phyloP scores from a whole-genome alignment of 1,139 yeast species.

The Diutina siamensis region DNA sequence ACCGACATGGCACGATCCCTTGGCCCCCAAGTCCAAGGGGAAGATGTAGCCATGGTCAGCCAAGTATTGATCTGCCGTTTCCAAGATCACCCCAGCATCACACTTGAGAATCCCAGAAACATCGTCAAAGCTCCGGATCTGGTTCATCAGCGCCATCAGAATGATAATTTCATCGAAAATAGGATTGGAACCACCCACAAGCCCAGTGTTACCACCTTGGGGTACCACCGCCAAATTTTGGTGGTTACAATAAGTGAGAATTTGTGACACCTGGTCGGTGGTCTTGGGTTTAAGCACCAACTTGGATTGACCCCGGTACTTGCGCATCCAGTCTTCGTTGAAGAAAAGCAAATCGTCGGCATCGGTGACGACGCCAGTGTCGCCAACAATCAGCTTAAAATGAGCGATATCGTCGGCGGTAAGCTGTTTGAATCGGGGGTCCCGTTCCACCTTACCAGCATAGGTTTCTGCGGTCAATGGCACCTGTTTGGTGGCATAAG shows the following conservation, averaged over 20 bases:
- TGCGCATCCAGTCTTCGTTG: conserved; percentile 96
- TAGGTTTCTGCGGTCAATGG: conserved; percentile 56
- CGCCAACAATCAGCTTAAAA: conserved; percentile 47
- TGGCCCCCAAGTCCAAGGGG: conserved; percentile 93
- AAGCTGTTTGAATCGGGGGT: conserved; percentile 33
- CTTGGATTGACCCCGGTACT: conserved; percentile 78
- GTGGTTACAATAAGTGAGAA: conserved; percentile 74
- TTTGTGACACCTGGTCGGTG: conserved; percentile 65
- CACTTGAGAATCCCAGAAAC: conserved; percentile 78
- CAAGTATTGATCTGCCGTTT: conserved; percentile 69
- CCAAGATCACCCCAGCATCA: conserved; percentile 87
- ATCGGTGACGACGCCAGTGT: conserved; percentile 38
- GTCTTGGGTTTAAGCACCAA: conserved; percentile 79
- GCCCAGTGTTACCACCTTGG: conserved; percentile 95
- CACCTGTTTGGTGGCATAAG: conserved; percentile 20
- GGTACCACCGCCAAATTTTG: conserved; percentile 80
- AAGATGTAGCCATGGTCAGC: conserved; percentile 79
- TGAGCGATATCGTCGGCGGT: conserved; percentile 45
- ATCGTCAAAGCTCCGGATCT: conserved; percentile 69
- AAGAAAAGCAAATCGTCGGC: conserved; percentile 55
- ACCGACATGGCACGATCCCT: conserved; percentile 94
- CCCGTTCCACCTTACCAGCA: conserved; percentile 39
- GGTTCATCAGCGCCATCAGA: conserved; percentile 60
- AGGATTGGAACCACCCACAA: conserved; percentile 92
- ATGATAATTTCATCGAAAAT: conserved; percentile 83